Conservation (phyloP, 805 yeast species). For the Zygosaccharomyces pseudorouxii region DNA sequence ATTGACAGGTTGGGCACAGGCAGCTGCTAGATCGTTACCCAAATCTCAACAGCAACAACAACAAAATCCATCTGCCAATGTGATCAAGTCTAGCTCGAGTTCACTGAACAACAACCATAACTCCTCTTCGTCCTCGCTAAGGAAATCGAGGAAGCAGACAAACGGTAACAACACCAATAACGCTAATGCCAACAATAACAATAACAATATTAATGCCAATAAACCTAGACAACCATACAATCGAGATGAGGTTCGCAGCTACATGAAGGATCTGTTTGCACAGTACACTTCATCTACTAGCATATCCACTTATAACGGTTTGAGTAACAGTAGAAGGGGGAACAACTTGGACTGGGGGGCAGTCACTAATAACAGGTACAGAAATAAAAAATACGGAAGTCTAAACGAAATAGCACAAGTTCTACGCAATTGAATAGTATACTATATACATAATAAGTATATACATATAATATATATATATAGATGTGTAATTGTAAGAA, state of each 20-base stretch:
- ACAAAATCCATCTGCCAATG: not conserved
- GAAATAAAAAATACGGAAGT: conserved; percentile 30
- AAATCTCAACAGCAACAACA: conserved; percentile 12
- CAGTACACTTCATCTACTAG: conserved; percentile 9
- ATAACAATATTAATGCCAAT: conserved; percentile 6
- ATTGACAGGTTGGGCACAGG: conserved; percentile 34
- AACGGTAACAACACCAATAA: not conserved
- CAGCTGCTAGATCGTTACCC: conserved; percentile 30
- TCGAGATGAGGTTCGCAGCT: conserved; percentile 25
- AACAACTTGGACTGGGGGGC: conserved; percentile 30
- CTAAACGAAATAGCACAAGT: conserved; percentile 27
- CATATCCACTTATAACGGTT: conserved; percentile 11
- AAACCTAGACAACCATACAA: conserved; percentile 23
- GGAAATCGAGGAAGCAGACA: conserved; percentile 2
- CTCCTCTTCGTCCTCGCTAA: not conserved
- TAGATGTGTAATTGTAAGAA: not conserved
- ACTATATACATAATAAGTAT: not conserved
- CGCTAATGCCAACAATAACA: not conserved
- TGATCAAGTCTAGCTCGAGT: not conserved
- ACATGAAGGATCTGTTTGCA: conserved; percentile 21
- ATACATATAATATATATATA: not conserved
- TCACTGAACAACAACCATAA: not conserved
- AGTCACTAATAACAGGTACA: conserved; percentile 22
- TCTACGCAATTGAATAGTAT: conserved; percentile 15
- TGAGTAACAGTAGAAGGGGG: conserved; percentile 5